phyloP scores from a whole-genome alignment of 495 filamentous ascomycete genomes.

The Hypoxylon fragiforme region DNA sequence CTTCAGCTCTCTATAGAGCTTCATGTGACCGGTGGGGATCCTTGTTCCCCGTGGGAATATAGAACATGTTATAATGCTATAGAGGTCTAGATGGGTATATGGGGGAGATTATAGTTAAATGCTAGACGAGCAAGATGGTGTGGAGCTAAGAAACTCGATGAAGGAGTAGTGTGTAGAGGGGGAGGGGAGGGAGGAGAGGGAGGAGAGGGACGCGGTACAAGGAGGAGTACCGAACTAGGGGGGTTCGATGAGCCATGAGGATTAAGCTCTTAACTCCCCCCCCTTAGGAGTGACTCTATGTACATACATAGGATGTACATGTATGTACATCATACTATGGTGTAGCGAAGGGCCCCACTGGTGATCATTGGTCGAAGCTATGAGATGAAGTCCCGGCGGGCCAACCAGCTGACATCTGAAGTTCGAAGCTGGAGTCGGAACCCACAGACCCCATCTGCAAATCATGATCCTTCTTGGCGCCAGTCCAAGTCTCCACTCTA shows the following conservation, averaged over 20 bases:
- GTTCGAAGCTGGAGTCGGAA: conserved; percentile 31
- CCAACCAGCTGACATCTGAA: conserved; percentile 43
- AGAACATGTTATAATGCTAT: conserved; percentile 12
- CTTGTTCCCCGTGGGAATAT: conserved; percentile 20
- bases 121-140: conserved; percentile 29
- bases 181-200: conserved; percentile 5
- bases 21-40: conserved; percentile 38
- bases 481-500: conserved; percentile 29
- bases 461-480: conserved; percentile 36
- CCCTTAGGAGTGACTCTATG: too few relatives aligned
- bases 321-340: too few relatives aligned
- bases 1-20: conserved; percentile 19
- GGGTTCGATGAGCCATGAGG: conserved; percentile 13
- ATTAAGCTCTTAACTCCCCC: too few relatives aligned
- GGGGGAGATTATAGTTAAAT: conserved; percentile 25
- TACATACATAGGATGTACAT: too few relatives aligned
- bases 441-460: conserved; percentile 40
- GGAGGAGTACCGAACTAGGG: conserved; percentile 28
- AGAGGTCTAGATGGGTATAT: conserved; percentile 29
- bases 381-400: conserved; percentile 36
- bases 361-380: conserved; percentile 33
- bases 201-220: conserved; percentile 21
- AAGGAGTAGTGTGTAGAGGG: conserved; percentile 15
- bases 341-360: not conserved
- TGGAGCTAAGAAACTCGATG: conserved; percentile 20